Conservation (phyloP, 129 eudicot species). For the Sambucus nigra region DNA sequence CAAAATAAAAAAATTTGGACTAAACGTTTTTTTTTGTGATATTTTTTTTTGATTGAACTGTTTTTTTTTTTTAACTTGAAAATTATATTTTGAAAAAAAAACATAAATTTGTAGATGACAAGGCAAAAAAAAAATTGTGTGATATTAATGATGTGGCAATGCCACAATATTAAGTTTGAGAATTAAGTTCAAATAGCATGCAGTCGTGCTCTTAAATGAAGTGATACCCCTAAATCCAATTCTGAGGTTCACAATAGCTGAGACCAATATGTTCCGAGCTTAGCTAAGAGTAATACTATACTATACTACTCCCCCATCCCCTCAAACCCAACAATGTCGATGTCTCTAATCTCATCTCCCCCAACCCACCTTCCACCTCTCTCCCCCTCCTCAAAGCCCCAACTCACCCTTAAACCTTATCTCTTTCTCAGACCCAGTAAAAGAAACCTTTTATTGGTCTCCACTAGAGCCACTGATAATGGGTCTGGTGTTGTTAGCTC, state of each 20-base stretch:
- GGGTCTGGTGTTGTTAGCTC: slow-evolving; percentile 44
- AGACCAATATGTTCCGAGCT: slow-evolving; percentile 3
- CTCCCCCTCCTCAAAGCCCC: slow-evolving; percentile 32
- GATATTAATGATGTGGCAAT: too few relatives aligned
- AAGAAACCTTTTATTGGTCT: slow-evolving; percentile 24
- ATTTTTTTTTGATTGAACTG: too few relatives aligned
- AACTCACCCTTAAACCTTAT: slow-evolving; percentile 25
- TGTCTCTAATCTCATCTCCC: slow-evolving; percentile 61
- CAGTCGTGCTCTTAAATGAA: too few relatives aligned
- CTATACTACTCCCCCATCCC: neutral
- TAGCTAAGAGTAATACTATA: too few relatives aligned
- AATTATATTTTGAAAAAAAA: too few relatives aligned
- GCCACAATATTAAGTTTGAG: too few relatives aligned
- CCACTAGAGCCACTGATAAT: slow-evolving; percentile 44
- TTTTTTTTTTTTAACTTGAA: too few relatives aligned
- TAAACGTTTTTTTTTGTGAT: too few relatives aligned
- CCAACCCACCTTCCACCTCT: slow-evolving; percentile 48
- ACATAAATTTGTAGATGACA: too few relatives aligned
- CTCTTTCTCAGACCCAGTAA: slow-evolving; percentile 25
- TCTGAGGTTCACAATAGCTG: slow-evolving; percentile 12
- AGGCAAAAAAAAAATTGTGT: too few relatives aligned
- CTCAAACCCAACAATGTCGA: slow-evolving; percentile 26
- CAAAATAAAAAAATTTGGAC: too few relatives aligned
- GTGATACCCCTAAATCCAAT: neutral
- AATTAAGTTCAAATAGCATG: too few relatives aligned